Conservation (phyloP, 495 filamentous ascomycete genomes). For the Durotheca rogersii region DNA sequence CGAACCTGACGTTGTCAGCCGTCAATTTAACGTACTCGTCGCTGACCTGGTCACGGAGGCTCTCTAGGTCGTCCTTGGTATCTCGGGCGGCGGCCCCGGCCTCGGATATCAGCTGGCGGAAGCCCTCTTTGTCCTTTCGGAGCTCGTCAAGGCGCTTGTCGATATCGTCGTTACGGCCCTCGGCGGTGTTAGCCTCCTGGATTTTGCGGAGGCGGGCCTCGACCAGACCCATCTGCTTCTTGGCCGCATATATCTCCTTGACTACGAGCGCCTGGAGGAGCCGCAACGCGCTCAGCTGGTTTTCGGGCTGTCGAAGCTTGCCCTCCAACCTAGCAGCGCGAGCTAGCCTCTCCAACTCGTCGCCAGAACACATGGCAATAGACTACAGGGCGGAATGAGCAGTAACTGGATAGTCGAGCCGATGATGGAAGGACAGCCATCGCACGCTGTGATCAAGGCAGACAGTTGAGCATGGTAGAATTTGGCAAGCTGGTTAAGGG, state of each 20-base stretch:
- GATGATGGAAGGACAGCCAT: too few relatives aligned
- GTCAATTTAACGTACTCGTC: constrained; percentile 24
- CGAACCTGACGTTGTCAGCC: constrained; percentile 19
- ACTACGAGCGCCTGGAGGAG: constrained; percentile 20
- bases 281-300: constrained; percentile 18
- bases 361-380: constrained; percentile 15
- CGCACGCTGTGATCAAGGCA: too few relatives aligned
- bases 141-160: constrained; percentile 24
- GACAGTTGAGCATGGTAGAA: too few relatives aligned
- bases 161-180: constrained; percentile 7
- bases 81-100: constrained; percentile 4
- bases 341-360: constrained; percentile 15
- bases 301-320: constrained; percentile 18
- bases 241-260: constrained; percentile 16
- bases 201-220: constrained; percentile 16
- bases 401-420: too few relatives aligned
- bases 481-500: too few relatives aligned
- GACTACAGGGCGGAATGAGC: background rate
- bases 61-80: constrained; percentile 15
- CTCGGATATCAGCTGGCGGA: constrained; percentile 16
- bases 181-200: constrained; percentile 11
- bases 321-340: constrained; percentile 8
- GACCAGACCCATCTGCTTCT: constrained; percentile 11
- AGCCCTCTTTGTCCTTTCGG: constrained; percentile 16
- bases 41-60: constrained; percentile 17